Conservation (phyloP, 768 basidiomycete genomes). For the Agaricus subrufescens region DNA sequence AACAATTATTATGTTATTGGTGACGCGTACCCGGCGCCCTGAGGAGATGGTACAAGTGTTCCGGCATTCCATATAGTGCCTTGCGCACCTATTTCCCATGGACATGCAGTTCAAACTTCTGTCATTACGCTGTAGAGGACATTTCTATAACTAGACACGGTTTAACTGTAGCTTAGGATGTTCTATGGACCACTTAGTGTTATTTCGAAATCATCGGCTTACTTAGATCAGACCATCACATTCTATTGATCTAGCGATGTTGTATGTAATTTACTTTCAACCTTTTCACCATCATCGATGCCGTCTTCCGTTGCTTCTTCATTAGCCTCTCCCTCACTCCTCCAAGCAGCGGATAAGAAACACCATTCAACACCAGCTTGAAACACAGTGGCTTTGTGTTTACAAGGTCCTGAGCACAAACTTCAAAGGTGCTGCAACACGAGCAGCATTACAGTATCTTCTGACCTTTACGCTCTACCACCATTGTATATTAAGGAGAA, state of each 20-base stretch:
- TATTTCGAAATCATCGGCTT: too few relatives aligned
- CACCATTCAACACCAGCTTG: slow-evolving; percentile 28
- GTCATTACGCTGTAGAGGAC: neutral
- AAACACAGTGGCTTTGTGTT: slow-evolving; percentile 77
- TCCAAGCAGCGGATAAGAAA: slow-evolving; percentile 9
- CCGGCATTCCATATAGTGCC: neutral
- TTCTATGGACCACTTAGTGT: too few relatives aligned
- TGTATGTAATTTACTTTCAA: neutral
- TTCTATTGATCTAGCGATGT: neutral
- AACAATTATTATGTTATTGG: too few relatives aligned
- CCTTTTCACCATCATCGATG: slow-evolving; percentile 2
- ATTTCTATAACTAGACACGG: too few relatives aligned
- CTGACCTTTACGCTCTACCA: slow-evolving; percentile 59
- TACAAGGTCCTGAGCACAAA: slow-evolving; percentile 86
- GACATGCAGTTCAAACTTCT: neutral
- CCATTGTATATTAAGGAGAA: slow-evolving; percentile 17
- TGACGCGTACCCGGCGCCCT: too few relatives aligned
- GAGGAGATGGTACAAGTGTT: slow-evolving; percentile 6
- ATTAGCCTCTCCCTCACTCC: neutral
- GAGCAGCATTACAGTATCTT: slow-evolving; percentile 82
- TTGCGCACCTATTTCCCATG: neutral
- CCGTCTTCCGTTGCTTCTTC: slow-evolving; percentile 1
- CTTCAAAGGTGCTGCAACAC: slow-evolving; percentile 72
- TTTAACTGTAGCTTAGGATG: too few relatives aligned
- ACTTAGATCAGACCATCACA: too few relatives aligned